Evolutionary conservation across 129 eudicot species (phyloP), one percentile per base, ranked within the genome.

Genomic region (Glebionis coronaria): DNA sequence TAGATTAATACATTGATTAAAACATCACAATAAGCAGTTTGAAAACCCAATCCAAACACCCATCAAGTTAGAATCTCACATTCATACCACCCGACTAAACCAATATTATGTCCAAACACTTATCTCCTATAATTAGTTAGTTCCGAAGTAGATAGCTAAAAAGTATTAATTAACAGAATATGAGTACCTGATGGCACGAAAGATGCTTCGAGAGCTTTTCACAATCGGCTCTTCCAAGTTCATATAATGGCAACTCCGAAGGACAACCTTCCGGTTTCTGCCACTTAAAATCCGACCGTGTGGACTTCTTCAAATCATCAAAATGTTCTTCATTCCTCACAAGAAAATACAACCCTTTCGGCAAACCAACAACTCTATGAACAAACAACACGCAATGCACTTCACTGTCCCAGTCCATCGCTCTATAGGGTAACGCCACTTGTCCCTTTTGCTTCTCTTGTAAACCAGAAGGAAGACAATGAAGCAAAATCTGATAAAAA

Each of bases 201-300:
- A 93, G 92, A 60, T 73, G 85, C 72, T 88, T 86, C 0, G 97
- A 69, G 13, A 86, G 76, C 82, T 80, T 81, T 61, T 47, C 63
- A 53, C 82, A 88, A 76, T 88, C 92, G 23, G 79, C 82, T 55
- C 62, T 73, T 27, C 83, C 95, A 31, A 93, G 97, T 55, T 84
- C 90, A 73, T 86, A 93, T 27, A 93, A 80, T 18, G 95, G 95
- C 63, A 93, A 78, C 70, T 84, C 90, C 23, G 71, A 58, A n/a
- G 97, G 98, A 62, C 98, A 93, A 35, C 95, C 98, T 28, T 82
- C 95, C 1, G 97, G 98, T 65, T 88, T 88, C 77, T 63, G 78
- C 98, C 98, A 93, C 78, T 73, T 82, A 72, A 93, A 88, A 25
- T 84, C 92, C 10, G 86, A 53, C 75, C 80, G 84, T 3, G 84